A percentile compares a stretch with the other conserved stretches of the same genome.
These are phyloP conservation scores for Cladorrhinum sp. DNA, from an alignment of 2,329 filamentous ascomycete species.

Conservation along the genomic window DNA sequence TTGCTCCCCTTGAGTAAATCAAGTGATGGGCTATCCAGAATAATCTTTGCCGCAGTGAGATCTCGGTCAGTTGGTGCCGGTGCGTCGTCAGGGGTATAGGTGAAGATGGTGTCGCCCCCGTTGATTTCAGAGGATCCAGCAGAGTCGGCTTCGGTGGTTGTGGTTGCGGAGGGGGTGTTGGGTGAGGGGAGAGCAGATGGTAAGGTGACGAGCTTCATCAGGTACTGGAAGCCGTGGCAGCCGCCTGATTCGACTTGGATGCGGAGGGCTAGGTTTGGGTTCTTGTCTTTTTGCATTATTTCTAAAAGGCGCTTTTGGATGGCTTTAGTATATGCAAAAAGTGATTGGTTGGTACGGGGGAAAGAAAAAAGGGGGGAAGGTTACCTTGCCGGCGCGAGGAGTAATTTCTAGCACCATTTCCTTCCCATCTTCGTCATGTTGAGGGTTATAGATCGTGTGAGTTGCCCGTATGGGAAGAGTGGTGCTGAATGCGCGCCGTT, in stretches of 20 bases:
- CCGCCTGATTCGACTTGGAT: constrained; percentile 91
- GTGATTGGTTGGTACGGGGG: not conserved
- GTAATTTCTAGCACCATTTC: constrained; percentile 82
- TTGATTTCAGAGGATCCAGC: constrained; percentile 39
- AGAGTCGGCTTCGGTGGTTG: too few species aligned
- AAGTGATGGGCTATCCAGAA: constrained; percentile 83
- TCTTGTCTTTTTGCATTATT: constrained; percentile 69
- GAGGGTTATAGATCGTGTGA: constrained; percentile 63
- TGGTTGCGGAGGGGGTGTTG: constrained; percentile 20
- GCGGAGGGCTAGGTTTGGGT: constrained; percentile 81
- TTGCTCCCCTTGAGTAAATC: constrained; percentile 90
- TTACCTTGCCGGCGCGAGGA: constrained; percentile 73
- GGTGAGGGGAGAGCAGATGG: constrained; percentile 33
- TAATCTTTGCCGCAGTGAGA: constrained; percentile 64
- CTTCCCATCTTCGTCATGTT: constrained; percentile 78
- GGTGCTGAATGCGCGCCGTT: constrained; percentile 35
- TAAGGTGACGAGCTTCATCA: constrained; percentile 78
- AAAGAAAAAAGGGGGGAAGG: constrained; percentile 23
- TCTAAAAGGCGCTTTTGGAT: constrained; percentile 72
- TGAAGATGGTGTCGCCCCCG: constrained; percentile 87
- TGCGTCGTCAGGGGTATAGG: constrained; percentile 55
- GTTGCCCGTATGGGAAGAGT: constrained; percentile 42
- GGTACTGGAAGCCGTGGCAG: constrained; percentile 96
- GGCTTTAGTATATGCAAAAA: too few species aligned
- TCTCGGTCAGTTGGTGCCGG: constrained; percentile 25